phyloP scores from a whole-genome alignment of 2,329 filamentous ascomycete species.

The Tolypocladium tropicale region DNA sequence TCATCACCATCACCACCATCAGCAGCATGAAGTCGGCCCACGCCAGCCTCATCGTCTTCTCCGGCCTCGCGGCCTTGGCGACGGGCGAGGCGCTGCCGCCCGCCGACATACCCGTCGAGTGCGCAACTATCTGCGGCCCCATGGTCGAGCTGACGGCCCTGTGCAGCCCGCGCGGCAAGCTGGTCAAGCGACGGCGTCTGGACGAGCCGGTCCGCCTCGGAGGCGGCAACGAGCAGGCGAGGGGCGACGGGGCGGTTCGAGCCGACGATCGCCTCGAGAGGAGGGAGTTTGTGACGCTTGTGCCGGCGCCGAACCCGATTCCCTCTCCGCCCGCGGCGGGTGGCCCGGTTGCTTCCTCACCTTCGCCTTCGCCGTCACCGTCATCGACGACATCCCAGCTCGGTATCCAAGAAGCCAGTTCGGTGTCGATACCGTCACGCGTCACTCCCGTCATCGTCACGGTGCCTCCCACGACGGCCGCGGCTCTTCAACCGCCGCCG shows the following conservation, averaged over 20 bases:
- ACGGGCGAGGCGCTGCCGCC: slow-evolving; percentile 20
- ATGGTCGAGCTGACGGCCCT: slow-evolving; percentile 29
- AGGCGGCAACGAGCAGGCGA: neutral
- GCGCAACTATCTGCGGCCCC: slow-evolving; percentile 30
- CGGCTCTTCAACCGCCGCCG: neutral
- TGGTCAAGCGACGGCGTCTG: neutral
- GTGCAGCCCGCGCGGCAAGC: slow-evolving; percentile 16
- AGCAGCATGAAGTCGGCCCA: slow-evolving; percentile 16
- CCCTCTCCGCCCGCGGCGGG: slow-evolving; percentile 3
- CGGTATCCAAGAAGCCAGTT: neutral
- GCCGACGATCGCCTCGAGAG: slow-evolving; percentile 7
- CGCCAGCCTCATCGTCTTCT: slow-evolving; percentile 15
- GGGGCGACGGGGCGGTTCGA: neutral
- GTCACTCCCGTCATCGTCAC: neutral
- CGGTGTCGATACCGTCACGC: neutral
- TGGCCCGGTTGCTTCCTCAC: neutral
- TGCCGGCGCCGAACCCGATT: slow-evolving; percentile 21
- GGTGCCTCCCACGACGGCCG: neutral
- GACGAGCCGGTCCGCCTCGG: neutral
- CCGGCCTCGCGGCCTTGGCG: slow-evolving; percentile 17
- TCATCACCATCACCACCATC: neutral
- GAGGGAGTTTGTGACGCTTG: slow-evolving; percentile 16
- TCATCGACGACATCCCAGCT: neutral
- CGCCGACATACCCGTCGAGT: slow-evolving; percentile 26
- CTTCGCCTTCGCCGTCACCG: too few species aligned